These are phyloP conservation scores for Erysiphe pulchra DNA, from an alignment of 2,329 filamentous ascomycete species.

Conservation along the genomic window DNA sequence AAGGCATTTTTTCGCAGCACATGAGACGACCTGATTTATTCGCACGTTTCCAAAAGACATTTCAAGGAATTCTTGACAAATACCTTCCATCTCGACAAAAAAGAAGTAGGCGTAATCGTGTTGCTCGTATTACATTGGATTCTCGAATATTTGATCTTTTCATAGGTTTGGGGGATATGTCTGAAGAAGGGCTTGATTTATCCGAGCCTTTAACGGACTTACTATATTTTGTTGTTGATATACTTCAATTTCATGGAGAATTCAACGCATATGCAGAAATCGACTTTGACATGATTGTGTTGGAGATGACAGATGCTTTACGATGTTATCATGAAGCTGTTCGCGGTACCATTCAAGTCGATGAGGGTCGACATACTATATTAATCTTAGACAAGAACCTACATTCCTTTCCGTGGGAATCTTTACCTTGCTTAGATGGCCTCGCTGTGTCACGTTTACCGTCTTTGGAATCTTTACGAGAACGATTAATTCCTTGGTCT, in stretches of 20 bases:
- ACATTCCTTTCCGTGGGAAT: conserved; percentile 90
- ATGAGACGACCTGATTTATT: conserved; percentile 35
- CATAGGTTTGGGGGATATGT: conserved; percentile 54
- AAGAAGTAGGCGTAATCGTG: conserved; percentile 25
- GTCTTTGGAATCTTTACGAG: conserved; percentile 57
- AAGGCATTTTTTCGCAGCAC: conserved; percentile 69
- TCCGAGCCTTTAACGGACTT: conserved; percentile 82
- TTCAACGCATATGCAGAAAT: conserved; percentile 94
- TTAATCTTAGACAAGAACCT: conserved; percentile 77
- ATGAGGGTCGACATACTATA: conserved; percentile 42
- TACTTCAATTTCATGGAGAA: conserved; percentile 89
- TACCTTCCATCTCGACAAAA: conserved; percentile 62
- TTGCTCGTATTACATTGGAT: conserved; percentile 24
- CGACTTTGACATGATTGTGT: conserved; percentile 75
- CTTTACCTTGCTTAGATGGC: conserved; percentile 58
- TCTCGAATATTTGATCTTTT: conserved; percentile 63
- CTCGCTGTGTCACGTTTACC: conserved; percentile 68
- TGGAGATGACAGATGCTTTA: conserved; percentile 69
- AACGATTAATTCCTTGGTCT: conserved; percentile 30
- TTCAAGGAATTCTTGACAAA: conserved; percentile 56
- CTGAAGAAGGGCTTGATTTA: conserved; percentile 40
- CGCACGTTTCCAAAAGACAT: conserved; percentile 48
- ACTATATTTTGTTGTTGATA: conserved; percentile 87
- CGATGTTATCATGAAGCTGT: conserved; percentile 41
- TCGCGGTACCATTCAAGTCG: conserved; percentile 13